Evolutionary conservation across 345 rosid genomes (phyloP).

Genomic region (Melaleuca alternifolia): DNA sequence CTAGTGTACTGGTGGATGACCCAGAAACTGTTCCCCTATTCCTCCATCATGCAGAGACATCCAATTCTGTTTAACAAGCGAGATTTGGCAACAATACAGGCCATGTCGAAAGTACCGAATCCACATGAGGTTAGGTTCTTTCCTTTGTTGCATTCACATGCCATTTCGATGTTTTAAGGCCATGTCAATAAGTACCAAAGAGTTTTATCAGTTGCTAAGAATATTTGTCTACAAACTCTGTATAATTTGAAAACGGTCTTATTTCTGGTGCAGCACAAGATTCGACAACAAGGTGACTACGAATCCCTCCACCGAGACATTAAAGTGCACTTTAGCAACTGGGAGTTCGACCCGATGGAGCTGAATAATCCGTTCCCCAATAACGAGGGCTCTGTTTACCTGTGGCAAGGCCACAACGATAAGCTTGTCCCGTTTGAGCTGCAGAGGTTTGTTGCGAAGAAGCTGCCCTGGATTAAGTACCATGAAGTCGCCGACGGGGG

Average conservation of each 20-base stretch:
- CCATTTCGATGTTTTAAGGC: neutral
- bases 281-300: conserved; percentile 29
- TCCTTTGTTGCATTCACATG: neutral
- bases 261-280: conserved; percentile 5
- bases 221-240: neutral
- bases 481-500: conserved; percentile 24
- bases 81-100: conserved; percentile 17
- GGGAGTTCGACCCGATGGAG: conserved; percentile 52
- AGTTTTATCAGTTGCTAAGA: neutral
- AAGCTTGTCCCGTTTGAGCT: conserved; percentile 18
- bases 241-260: neutral
- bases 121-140: conserved; percentile 13
- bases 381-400: conserved; percentile 22
- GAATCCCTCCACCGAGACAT: conserved; percentile 42
- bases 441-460: conserved; percentile 17
- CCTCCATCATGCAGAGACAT: conserved; percentile 12
- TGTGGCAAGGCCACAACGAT: conserved; percentile 48
- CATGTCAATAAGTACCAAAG: neutral
- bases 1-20: conserved; percentile 55
- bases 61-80: conserved; percentile 13
- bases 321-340: conserved; percentile 30
- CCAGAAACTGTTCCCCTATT: conserved; percentile 42
- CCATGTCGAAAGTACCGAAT: conserved; percentile 17
- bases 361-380: conserved; percentile 37
- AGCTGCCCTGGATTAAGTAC: conserved; percentile 34